Conservation (phyloP, 139 green algal genomes). For the Limnomonas spitsbergensis region DNA sequence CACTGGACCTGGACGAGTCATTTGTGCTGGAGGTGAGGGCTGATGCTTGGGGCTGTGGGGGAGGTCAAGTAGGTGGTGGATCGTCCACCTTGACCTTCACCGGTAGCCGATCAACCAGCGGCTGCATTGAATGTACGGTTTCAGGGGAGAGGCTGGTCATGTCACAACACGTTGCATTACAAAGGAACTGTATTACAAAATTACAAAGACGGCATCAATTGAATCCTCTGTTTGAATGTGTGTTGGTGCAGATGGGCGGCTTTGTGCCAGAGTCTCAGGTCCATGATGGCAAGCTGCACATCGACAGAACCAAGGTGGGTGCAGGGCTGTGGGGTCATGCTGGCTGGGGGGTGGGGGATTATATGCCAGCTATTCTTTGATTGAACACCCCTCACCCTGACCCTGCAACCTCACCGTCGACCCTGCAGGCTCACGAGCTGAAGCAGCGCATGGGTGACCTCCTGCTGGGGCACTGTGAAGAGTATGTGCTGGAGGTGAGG, state of each 20-base stretch:
- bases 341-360: too few relatives aligned
- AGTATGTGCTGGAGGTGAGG: constrained; percentile 35
- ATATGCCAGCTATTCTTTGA: too few relatives aligned
- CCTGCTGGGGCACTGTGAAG: constrained; percentile 20
- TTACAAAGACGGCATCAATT: too few relatives aligned
- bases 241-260: not conserved
- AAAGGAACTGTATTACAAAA: not conserved
- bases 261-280: not conserved
- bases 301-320: not conserved
- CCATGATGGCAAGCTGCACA: not conserved
- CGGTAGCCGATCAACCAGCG: not conserved
- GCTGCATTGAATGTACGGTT: too few relatives aligned
- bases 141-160: not conserved
- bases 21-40: constrained; percentile 38
- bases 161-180: not conserved
- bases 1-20: constrained; percentile 52
- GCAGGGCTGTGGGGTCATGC: too few relatives aligned
- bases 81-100: too few relatives aligned
- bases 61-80: not conserved
- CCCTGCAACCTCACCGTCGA: not conserved
- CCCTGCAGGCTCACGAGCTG: constrained; percentile 30
- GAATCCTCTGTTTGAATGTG: not conserved
- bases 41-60: not conserved
- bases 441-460: constrained; percentile 28
- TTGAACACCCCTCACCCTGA: too few relatives aligned